Base-by-base conservation (phyloP, 495 filamentous ascomycete species). In the Chaetomium cochliodes region DNA sequence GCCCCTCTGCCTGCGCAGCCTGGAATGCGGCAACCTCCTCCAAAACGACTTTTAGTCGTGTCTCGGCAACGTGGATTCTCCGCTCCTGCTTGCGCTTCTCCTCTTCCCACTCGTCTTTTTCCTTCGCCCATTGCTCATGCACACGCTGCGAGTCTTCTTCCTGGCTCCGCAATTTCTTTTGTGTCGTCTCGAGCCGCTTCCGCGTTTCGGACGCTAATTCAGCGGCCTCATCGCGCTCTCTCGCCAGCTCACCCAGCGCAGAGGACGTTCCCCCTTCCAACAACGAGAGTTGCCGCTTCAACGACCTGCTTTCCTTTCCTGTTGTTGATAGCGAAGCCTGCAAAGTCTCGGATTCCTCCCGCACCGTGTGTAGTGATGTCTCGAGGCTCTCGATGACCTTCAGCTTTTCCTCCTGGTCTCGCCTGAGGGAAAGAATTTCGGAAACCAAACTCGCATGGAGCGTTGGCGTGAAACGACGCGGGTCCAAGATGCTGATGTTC, bases 361-460 rank as follows among this genome's bases (percentile, higher is more conserved):
- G 84, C 5, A 88, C 82, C 11, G 83, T 79, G 60, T 93, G 86
- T 58, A 98, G 77, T 23, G 81, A 88, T 9, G 82, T 78, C 78
- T 99, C 96, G 39, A 99, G 79, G 39, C 83, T 82, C 73, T 96
- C 91, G 49, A 99, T 92, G 37, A 90, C 81, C 65, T 87, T 90
- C 22, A 88, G 81, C 74, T 96, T 97, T 49, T 86, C 89, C 72
- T 98, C 94, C 59, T 97, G 84, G 63, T 98, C 96, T 51, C 94
- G 82, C 5, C 92, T 86, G 51, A 99, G 76, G 2, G 87, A 85
- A 26, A 98, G 83, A 65, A 98, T 98, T 74, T 98, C 93, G 0
- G 93, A 92, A 7, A 98, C 93, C 9, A 98, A 82, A 52, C 90
- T 97, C 16, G 94, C 94, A 77, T 97, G 96, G 22, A 98, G 82